Percentiles rank a stretch among this genome's conserved stretches.
These are phyloP conservation scores for Cymbopogon flexuosus DNA, from an alignment of 202 grass and related monocot species.

Conservation along the genomic window DNA sequence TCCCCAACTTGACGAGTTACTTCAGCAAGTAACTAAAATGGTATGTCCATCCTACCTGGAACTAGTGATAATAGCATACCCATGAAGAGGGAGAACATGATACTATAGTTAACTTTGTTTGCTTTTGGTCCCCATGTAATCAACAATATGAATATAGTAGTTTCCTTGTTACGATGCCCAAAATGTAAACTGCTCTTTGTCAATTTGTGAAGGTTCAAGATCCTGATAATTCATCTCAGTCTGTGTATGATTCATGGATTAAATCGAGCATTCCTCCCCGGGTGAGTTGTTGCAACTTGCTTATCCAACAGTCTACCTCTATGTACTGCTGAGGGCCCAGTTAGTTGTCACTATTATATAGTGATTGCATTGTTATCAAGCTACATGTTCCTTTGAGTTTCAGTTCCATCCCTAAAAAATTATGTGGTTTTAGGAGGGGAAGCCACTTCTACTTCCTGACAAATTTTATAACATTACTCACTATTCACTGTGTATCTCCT, in stretches of 20 bases:
- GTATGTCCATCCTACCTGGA: too few species aligned
- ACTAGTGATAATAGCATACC: neutral
- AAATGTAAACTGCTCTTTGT: constrained; percentile 1
- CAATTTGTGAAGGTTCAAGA: constrained; percentile 69
- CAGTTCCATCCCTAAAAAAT: constrained; percentile 11
- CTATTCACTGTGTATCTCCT: constrained; percentile 21
- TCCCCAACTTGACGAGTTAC: constrained; percentile 71
- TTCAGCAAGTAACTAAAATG: constrained; percentile 29
- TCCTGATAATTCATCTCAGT: constrained; percentile 79
- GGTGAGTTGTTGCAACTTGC: constrained; percentile 42
- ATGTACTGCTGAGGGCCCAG: neutral
- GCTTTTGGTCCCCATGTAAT: neutral
- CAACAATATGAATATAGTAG: neutral
- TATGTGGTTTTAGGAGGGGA: neutral
- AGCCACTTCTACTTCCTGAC: neutral
- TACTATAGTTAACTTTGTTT: neutral
- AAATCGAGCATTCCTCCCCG: constrained; percentile 31
- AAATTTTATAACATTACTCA: constrained; percentile 1
- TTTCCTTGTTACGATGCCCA: neutral
- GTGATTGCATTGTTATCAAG: neutral
- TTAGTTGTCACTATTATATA: neutral
- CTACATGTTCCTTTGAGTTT: constrained; percentile 1
- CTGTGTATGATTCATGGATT: constrained; percentile 63
- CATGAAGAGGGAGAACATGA: neutral
- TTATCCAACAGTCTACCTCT: neutral